These are phyloP conservation scores for Castanea crenata DNA, from an alignment of 306 rosid genomes.

Conservation along the genomic window DNA sequence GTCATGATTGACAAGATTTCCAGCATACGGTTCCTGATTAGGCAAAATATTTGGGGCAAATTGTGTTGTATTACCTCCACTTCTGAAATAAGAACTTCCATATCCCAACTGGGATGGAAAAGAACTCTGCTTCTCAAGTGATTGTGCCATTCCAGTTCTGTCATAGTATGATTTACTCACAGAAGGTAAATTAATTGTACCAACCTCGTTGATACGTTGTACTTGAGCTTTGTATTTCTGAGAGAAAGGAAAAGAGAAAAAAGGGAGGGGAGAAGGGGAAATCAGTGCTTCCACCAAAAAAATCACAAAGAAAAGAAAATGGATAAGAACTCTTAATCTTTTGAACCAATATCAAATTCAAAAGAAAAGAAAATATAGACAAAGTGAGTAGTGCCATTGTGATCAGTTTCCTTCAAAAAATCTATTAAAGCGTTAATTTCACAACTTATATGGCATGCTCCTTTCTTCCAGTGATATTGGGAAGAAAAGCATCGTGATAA, in stretches of 20 bases:
- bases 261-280: not conserved
- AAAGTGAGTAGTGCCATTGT: no score
- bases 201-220: not conserved
- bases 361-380: no score
- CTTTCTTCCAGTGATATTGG: no score
- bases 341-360: no score
- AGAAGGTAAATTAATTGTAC: not conserved
- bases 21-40: not conserved
- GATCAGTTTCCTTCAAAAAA: no score
- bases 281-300: not conserved
- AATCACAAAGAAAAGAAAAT: not conserved
- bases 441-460: no score
- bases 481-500: no score
- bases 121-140: slow-evolving; percentile 2
- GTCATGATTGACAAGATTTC: slow-evolving; percentile 4
- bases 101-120: not conserved
- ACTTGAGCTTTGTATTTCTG: slow-evolving; percentile 35
- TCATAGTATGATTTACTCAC: not conserved
- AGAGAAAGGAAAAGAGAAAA: slow-evolving; percentile 1
- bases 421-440: no score
- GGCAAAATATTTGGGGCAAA: slow-evolving; percentile 1
- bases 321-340: not conserved
- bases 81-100: not conserved
- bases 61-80: slow-evolving; percentile 4
- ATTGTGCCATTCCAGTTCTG: slow-evolving; percentile 4